phyloP scores from a whole-genome alignment of 1,284 basidiomycete species.

The Malassezia japonica region DNA sequence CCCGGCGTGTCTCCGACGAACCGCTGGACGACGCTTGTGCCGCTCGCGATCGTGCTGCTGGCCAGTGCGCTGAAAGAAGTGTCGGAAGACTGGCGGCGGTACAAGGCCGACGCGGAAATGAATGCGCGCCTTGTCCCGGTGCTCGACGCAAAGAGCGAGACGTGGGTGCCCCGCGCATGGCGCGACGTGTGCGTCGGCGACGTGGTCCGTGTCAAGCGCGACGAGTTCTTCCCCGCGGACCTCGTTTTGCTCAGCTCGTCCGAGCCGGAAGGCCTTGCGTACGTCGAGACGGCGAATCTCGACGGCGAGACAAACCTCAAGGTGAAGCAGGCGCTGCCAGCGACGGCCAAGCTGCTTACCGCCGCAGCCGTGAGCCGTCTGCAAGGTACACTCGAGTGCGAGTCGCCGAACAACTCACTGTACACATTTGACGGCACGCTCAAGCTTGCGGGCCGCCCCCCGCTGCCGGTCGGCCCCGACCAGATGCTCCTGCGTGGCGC shows the following conservation, averaged over 20 bases:
- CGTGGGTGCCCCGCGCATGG: conserved; percentile 75
- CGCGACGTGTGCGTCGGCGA: conserved; percentile 82
- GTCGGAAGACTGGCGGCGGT: conserved; percentile 93
- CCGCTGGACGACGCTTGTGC: conserved; percentile 85
- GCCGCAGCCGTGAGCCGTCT: conserved; percentile 66
- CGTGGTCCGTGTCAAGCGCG: conserved; percentile 75
- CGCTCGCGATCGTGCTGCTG: conserved; percentile 76
- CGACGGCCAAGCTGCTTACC: conserved; percentile 67
- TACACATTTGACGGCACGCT: conserved; percentile 84
- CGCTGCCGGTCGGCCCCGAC: conserved; percentile 80
- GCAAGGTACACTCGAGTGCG: conserved; percentile 74
- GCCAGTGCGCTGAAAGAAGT: conserved; percentile 95
- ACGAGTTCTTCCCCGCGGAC: conserved; percentile 95
- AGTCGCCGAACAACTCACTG: conserved; percentile 93
- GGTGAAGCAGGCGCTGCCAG: conserved; percentile 87
- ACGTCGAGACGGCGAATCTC: conserved; percentile 93
- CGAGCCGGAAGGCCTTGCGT: conserved; percentile 93
- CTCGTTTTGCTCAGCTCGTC: conserved; percentile 76
- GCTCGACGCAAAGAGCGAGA: conserved; percentile 57
- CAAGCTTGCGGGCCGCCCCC: conserved; percentile 50
- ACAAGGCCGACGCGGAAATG: conserved; percentile 84
- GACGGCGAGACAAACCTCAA: conserved; percentile 98
- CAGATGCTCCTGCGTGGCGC: conserved; percentile 88
- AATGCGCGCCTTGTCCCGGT: conserved; percentile 76
- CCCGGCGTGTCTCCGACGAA: conserved; percentile 96